Evolutionary conservation across 257 asterid species (phyloP), one percentile per base, ranked within the genome.

Genomic region (Ballota nigra): DNA sequence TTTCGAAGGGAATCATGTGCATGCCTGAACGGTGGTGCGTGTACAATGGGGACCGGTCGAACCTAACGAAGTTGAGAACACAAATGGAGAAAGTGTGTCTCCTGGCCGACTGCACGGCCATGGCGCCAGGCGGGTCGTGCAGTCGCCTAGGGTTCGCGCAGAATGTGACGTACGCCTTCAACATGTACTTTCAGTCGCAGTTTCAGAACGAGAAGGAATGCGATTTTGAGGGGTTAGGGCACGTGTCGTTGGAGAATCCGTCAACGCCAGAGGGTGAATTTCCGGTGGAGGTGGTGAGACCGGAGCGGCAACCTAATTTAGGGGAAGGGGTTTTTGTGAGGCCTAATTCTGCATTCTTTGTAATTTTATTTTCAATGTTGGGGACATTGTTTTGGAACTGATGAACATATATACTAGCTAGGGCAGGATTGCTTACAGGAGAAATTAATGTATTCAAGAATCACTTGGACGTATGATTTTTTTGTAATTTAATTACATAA

Each of bases 11-110:
- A 13, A 74, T 76, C 68, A 68, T 47, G 70, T 64, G 55, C n/a
- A 81, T 86, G 88, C 89, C 83, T 10, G 26, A 61, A 0, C 68
- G 86, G 12, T 86, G 87, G 87, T 82, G 82, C 68, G 67, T 77
- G 23, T 84, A 40, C 74, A 71, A 74, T 4, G 71, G 45, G 8
- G 18, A 72, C 20, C 8, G 11, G 4, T 6, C 51, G 0, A 62
- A 66, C 11, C 7, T 3, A 6, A 12, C 3, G 0, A 58, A 15
- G 28, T 22, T 80, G 69, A 52, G 5, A 24, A 0, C 1, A 0
- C 45, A n/a, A 2, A 2, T 47, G 3, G 22, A 58, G 0, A 0
- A 4, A 0, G 80, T 83, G 0, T 83, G 88, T 15, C 0, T 0
- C 1, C 0, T 13, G 0, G 62, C 77, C 0, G 90, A 86, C 19